Base-by-base conservation (phyloP, 352 stramenopile species). In the Phytopythium vexans region DNA sequence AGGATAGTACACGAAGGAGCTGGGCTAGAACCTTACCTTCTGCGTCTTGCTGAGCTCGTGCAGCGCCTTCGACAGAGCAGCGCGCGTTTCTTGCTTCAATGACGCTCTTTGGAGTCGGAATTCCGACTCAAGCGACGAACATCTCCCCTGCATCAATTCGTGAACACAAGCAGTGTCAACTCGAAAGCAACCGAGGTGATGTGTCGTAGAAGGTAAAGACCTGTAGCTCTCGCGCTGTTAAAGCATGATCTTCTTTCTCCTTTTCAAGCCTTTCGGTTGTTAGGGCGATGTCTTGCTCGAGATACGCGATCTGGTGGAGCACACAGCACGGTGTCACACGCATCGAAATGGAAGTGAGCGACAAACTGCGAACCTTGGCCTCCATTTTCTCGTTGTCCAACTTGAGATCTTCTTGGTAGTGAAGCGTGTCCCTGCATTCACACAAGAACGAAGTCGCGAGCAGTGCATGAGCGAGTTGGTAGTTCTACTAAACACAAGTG, bases 351-450 rank as follows among this genome's bases (percentile, higher is more conserved):
- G 5, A 52, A 21, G 3, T 21, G 14, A 4, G 15, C 8, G 1
- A 12, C 47, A 6, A 1, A 12, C 5, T 61, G 21, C 21, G 21
- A 27, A 88, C 81, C 68, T 89, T 90, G 41, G 69, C 58, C 49
- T 82, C 70, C 39, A 74, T 64, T 47, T 90, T 77, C 60, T 89
- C 74, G 36, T 79, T 82, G 44, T 87, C 71, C 27, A 88, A 65
- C 40, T 86, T 72, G 1, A 88, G 46, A 33, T 90, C 82, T 61
- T 92, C 75, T 39, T 88, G 80, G 16, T 72, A 73, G 54, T 90
- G 77, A 21, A 90, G 74, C 43, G 74, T 46, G 12, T 79, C 73
- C 3, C 70, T 89, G 40, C 6, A 39, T 34, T 46, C 36, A 46
- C 3, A 34, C 15, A 49, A 43, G 4, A n/a, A 33, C 32, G 6